Conservation (phyloP, 2,329 filamentous ascomycete genomes). For the Pseudopithomyces maydicus region DNA sequence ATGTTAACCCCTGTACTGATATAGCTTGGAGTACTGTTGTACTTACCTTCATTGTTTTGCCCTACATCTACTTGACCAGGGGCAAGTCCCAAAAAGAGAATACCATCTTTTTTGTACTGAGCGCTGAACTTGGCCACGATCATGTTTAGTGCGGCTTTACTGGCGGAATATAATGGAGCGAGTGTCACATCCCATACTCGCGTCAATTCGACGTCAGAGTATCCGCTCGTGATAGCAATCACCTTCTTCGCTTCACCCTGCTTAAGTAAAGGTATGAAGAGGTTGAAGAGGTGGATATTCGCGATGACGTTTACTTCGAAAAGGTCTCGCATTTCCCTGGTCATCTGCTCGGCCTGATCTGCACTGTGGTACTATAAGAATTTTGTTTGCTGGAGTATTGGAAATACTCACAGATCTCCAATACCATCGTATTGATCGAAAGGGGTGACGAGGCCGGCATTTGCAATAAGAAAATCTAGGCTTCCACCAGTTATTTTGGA, state of each 20-base stretch:
- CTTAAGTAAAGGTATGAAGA: constrained; percentile 59
- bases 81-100: constrained; percentile 58
- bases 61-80: constrained; percentile 54
- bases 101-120: constrained; percentile 55
- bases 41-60: neutral
- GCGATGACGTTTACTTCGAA: constrained; percentile 57
- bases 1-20: constrained; percentile 1
- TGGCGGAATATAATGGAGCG: constrained; percentile 52
- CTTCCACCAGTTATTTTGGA: constrained; percentile 22
- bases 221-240: constrained; percentile 55
- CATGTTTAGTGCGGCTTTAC: constrained; percentile 61
- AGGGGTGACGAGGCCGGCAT: constrained; percentile 48
- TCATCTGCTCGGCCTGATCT: neutral
- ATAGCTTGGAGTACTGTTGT: too few relatives aligned
- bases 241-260: constrained; percentile 61
- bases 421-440: constrained; percentile 41
- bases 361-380: neutral
- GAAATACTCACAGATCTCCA: constrained; percentile 43
- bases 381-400: neutral
- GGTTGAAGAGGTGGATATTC: constrained; percentile 59
- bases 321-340: constrained; percentile 39
- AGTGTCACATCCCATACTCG: constrained; percentile 44
- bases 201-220: constrained; percentile 54
- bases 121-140: constrained; percentile 54
- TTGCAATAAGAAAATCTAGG: constrained; percentile 55